Base-by-base conservation (phyloP, 352 stramenopile species). In the Phytophthora pinifolia region DNA sequence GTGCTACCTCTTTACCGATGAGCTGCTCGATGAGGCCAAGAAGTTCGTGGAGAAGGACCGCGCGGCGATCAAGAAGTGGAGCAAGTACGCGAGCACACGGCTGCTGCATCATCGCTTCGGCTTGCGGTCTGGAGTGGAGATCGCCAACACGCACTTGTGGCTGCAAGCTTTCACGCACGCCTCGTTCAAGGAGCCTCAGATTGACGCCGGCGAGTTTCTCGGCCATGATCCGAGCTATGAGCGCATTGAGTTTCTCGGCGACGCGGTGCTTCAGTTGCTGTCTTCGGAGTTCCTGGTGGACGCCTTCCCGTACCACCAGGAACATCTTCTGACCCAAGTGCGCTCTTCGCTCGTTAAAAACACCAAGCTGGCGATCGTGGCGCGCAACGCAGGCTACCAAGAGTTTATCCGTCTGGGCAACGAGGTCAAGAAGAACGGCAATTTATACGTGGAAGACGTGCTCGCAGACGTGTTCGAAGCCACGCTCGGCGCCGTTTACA, bases 291-390 rank as follows among this genome's bases (percentile, higher is more conserved):
- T 89, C 35, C 76, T 95, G 9, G 76, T 92, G 12, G 78, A 92
- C 42, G 73, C 76, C 15, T 87, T 95, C 8, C 85, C 85, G 22
- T 77, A 92, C 54, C 84, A 93, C 34, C 81, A 95, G 32, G 83
- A 92, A 36, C 71, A 91, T 32, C 56, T 95, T 15, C 65, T 95
- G 6, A 92, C 79, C 0, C 81, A 89, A 55, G 81, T 83, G 18
- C 76, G 83, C 12, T 92, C 85, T 33, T 89, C 82, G 18, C 64
- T 93, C 6, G 82, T 93, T n/a, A 95, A 91, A 67, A 95, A 93
- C 51, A 87, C 68, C 6, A 83, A 86, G 5, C 61, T 93, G 2
- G 82, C 82, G 0, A 65, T 78, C 17, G 76, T 93, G 31, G 81
- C 81, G 3, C 60, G 66, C 4, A 58, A 82, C 1, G 60, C 68